Base-by-base conservation (phyloP, 495 filamentous ascomycete genomes). In the Penicillium daleae region DNA sequence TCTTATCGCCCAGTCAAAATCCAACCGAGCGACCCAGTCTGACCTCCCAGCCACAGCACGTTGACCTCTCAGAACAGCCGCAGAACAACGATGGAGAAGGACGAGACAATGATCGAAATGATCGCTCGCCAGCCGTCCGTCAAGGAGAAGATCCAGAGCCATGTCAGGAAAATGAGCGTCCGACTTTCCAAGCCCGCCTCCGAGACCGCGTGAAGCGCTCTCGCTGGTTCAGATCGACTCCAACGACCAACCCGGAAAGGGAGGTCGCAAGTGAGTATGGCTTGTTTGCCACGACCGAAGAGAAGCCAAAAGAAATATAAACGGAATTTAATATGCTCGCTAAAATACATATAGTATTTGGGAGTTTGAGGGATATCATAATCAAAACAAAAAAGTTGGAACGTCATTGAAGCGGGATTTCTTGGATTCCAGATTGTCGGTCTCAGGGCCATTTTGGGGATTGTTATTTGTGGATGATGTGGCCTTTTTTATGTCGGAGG, bases 371-470 rank as follows among this genome's bases (percentile, higher is more conserved):
- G 17, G 21, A 32, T 66, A 22, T 64, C 26, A 31, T 35, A 22
- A 51, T 80, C 71, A 83, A 27, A 79, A 60, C 50, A 83, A 56
- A 70, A 83, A 83, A 42, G 75, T 83, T 46, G 80, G 80, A 56
- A 83, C 78, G 62, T 82, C 74, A 42, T 75, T 78, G 46, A 78
- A 73, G 44, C 75, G 71, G 42, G 75, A 73, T 58, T 66, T 74
- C 62, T 70, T 75, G 56, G 67, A 60, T 50, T 61, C 57, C 53
- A 66, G 62, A 66, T 69, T 69, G 48, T 69, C 67, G 31, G 57
- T 52, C 8, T 42, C 67, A 50, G 56, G 35, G 24, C 33, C 55
- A 12, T 42, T 55, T n/a, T 66, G 56, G 53, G 64, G 44, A 12
- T 44, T 40, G 52, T 57, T 46, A 8, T 48, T 59, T 50, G 49